These are phyloP conservation scores for Bisporella sp. DNA, from an alignment of 2,329 filamentous ascomycete genomes.

Conservation along the genomic window DNA sequence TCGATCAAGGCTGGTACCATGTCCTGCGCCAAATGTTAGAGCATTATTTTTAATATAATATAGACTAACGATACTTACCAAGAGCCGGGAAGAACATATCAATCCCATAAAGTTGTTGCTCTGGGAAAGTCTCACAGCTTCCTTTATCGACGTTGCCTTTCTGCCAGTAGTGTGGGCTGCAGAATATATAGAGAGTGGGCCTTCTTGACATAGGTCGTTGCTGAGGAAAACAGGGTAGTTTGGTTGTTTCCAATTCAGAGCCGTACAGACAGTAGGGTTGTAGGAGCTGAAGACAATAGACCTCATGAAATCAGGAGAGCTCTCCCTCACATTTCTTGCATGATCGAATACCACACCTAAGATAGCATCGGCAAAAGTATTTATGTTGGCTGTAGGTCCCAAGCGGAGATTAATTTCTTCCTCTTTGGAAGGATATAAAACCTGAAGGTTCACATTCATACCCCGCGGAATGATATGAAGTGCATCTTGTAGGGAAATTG, in stretches of 20 bases:
- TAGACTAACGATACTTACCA: slow-evolving; percentile 51
- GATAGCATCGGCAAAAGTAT: slow-evolving; percentile 77
- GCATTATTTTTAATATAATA: neutral
- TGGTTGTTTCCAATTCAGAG: slow-evolving; percentile 98
- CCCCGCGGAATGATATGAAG: slow-evolving; percentile 66
- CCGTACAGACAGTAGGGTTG: slow-evolving; percentile 83
- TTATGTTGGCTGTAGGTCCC: slow-evolving; percentile 74
- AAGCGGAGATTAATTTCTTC: slow-evolving; percentile 67
- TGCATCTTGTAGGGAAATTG: slow-evolving; percentile 73
- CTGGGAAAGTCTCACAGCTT: slow-evolving; percentile 86
- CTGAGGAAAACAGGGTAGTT: slow-evolving; percentile 96
- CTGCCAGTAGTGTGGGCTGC: slow-evolving; percentile 49
- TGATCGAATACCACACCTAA: slow-evolving; percentile 87
- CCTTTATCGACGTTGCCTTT: slow-evolving; percentile 81
- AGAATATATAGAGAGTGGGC: slow-evolving; percentile 24
- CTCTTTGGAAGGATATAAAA: slow-evolving; percentile 72
- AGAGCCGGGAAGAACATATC: slow-evolving; percentile 77
- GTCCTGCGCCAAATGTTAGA: slow-evolving; percentile 49
- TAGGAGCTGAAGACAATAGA: slow-evolving; percentile 94
- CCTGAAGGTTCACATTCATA: slow-evolving; percentile 86
- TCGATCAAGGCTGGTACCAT: slow-evolving; percentile 89
- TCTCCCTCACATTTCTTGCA: slow-evolving; percentile 60
- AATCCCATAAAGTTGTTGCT: slow-evolving; percentile 98
- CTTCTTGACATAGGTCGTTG: slow-evolving; percentile 75
- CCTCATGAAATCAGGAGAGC: slow-evolving; percentile 65